A percentile compares a stretch with the other conserved stretches of the same genome.
These are phyloP conservation scores for Apophysomyces variabilis DNA, from an alignment of 371 early-diverging fungal genomes.

Conservation along the genomic window DNA sequence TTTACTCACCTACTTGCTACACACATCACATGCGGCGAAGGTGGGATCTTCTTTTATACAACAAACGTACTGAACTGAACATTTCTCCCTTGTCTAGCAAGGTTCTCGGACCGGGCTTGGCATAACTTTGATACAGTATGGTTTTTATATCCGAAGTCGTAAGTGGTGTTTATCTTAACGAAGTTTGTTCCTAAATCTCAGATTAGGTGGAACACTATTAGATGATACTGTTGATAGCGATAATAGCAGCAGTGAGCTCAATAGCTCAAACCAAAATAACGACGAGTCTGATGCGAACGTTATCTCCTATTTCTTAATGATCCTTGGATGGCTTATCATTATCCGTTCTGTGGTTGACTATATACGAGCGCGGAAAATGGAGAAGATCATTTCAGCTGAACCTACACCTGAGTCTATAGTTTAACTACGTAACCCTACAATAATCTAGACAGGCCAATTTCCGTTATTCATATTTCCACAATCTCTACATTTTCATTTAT, in stretches of 20 bases:
- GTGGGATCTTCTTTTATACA: conserved; percentile 25
- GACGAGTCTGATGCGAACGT: conserved; percentile 38
- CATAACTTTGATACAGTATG: conserved; percentile 57
- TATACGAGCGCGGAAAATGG: conserved; percentile 53
- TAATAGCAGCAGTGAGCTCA: conserved; percentile 22
- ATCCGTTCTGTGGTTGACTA: conserved; percentile 59
- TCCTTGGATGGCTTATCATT: conserved; percentile 64
- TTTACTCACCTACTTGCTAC: conserved; percentile 64
- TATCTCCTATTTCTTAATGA: conserved; percentile 54
- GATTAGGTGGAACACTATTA: conserved; percentile 54
- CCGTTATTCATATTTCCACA: neutral
- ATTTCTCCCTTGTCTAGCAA: conserved; percentile 34
- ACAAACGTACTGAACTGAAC: neutral
- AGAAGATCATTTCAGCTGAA: conserved; percentile 48
- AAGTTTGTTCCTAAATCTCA: conserved; percentile 14
- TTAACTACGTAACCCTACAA: neutral
- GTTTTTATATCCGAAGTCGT: conserved; percentile 58
- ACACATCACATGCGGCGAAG: conserved; percentile 59
- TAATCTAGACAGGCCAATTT: neutral
- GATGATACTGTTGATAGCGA: conserved; percentile 39
- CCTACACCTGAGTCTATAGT: conserved; percentile 37
- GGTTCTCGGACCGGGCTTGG: conserved; percentile 68
- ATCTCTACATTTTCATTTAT: neutral
- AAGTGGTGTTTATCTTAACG: conserved; percentile 19
- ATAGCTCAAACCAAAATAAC: conserved; percentile 19